Base-by-base conservation (phyloP, 2,329 filamentous ascomycete species). In the Amauroascus verrucosus region DNA sequence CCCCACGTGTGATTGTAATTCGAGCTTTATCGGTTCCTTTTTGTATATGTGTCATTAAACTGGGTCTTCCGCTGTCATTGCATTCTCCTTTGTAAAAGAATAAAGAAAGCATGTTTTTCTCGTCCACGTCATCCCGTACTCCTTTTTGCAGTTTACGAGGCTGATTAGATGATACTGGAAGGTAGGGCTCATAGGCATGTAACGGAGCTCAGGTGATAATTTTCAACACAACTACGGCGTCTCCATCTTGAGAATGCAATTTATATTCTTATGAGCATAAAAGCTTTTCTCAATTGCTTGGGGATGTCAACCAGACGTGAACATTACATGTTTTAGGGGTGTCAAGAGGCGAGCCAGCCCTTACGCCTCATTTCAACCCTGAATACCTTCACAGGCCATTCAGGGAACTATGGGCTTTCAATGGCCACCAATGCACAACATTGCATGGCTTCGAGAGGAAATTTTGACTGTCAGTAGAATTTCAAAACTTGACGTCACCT, bases 1-100 rank as follows among this genome's bases (percentile, higher is more conserved):
- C 37, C 46, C 51, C 41, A n/a, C 44, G 33, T 54, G 52, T 54
- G 44, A 54, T 56, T 56, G 54, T 48, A 54, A 51, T 56, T 24
- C 48, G 51, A 53, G 51, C 33, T 47, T 48, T 43, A 32, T 54
- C 43, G 41, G 28, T 53, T 56, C 35, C 40, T 51, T 51, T 56
- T 41, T 56, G 46, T 56, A 54, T 41, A 54, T 48, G 51, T 54
- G 45, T 37, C 46, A 48, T 26, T 49, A 49, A 26, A 35, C 49
- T 22, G 28, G 40, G 28, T 45, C 40, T 26, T 26, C 26, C 37
- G 20, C 37, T 45, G 24, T 16, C 20, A 20, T 51, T 43, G 45
- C 35, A 32, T 51, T 50, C 30, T 44, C 48, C 38, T 44, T 37
- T 52, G 49, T 52, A 52, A 45, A 52, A 45, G 18, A 45, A 45